Evolutionary conservation across 306 rosid genomes (phyloP).

Genomic region (Hylodesmum podocarpum): DNA sequence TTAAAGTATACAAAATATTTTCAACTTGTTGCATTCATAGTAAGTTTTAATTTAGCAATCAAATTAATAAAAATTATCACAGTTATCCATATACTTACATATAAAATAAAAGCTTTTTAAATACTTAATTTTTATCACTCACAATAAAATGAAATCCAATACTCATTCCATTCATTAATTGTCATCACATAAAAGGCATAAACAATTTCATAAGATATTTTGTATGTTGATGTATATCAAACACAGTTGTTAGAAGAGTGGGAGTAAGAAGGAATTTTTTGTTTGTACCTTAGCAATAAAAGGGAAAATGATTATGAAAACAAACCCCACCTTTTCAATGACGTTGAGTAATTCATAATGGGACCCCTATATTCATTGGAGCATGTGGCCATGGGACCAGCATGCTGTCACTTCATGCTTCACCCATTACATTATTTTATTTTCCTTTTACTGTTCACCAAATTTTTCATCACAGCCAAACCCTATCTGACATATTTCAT

Average conservation of each 20-base stretch:
- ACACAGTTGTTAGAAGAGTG: neutral
- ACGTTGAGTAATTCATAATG: neutral
- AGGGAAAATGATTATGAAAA: neutral
- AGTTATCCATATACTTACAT: too few relatives aligned
- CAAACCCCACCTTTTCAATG: slow-evolving; percentile 28
- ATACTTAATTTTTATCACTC: too few relatives aligned
- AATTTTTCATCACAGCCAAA: neutral
- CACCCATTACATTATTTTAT: neutral
- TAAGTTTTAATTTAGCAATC: too few relatives aligned
- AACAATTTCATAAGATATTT: too few relatives aligned
- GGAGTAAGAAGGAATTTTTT: neutral
- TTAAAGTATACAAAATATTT: too few relatives aligned
- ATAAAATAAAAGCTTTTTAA: too few relatives aligned
- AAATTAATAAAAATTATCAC: too few relatives aligned
- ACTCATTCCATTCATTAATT: too few relatives aligned
- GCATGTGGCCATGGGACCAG: slow-evolving; percentile 17
- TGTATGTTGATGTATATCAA: too few relatives aligned
- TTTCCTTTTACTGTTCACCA: neutral
- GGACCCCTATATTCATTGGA: neutral
- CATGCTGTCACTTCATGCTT: slow-evolving; percentile 17
- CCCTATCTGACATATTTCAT: neutral
- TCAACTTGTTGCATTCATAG: too few relatives aligned
- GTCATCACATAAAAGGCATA: too few relatives aligned
- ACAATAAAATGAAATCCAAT: too few relatives aligned
- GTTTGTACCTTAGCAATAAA: neutral